A percentile compares a stretch with the other conserved stretches of the same genome.
These are phyloP conservation scores for Corylus americana DNA, from an alignment of 306 rosid species.

Conservation along the genomic window DNA sequence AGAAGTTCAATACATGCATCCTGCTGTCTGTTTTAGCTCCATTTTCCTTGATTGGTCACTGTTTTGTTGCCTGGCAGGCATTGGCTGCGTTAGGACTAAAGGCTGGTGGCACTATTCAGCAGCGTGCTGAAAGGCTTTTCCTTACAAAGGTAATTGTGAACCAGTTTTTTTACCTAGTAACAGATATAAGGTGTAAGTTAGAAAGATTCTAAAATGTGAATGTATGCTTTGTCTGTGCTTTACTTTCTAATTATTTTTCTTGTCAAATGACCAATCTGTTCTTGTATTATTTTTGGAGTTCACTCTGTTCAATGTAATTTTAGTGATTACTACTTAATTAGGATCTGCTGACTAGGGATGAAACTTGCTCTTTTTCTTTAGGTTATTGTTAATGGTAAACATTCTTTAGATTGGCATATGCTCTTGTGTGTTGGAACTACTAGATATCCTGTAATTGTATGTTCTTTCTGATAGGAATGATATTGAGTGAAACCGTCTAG, in stretches of 20 bases:
- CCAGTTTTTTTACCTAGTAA: not conserved
- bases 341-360: not conserved
- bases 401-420: conserved; percentile 6
- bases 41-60: conserved; percentile 13
- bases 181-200: not conserved
- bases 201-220: not conserved
- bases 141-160: conserved; percentile 67
- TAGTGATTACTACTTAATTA: not conserved
- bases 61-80: conserved; percentile 50
- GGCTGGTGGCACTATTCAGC: conserved; percentile 89
- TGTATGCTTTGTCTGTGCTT: not conserved
- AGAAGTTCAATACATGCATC: conserved; percentile 8
- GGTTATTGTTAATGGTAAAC: not conserved
- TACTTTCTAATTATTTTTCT: conserved; percentile 2
- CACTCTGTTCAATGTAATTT: not conserved
- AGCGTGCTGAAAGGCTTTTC: conserved; percentile 97
- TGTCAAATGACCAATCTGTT: not conserved
- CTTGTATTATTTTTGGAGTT: not conserved
- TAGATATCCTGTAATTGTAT: conserved; percentile 1
- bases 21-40: conserved; percentile 13
- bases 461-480: not conserved
- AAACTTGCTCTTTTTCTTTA: not conserved
- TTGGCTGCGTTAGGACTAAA: conserved; percentile 77
- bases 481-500: conserved; percentile 1
- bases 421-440: conserved; percentile 5